Percentiles rank a stretch among this genome's conserved stretches.
Conservation (phyloP, 164 flowering plant genomes). For the Annona cherimola region DNA sequence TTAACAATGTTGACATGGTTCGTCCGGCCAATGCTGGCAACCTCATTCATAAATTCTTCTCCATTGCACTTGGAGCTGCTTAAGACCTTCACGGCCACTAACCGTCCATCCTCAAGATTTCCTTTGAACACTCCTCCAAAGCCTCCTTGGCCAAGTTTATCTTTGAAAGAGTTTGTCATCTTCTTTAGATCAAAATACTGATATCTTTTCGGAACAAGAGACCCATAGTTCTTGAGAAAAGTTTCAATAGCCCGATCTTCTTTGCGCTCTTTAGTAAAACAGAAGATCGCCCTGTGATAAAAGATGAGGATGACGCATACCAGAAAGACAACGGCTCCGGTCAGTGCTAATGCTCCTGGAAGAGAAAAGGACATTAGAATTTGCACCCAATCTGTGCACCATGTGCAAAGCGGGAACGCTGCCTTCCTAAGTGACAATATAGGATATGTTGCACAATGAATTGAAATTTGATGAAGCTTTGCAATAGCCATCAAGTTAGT, state of each 20-base stretch:
- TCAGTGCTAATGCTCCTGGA: background rate
- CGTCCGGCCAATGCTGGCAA: constrained; percentile 3
- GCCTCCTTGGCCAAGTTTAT: constrained; percentile 41
- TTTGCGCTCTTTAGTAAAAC: background rate
- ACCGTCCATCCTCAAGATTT: constrained; percentile 27
- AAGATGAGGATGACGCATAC: background rate
- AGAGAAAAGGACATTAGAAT: background rate
- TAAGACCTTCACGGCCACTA: constrained; percentile 41
- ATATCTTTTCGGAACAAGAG: constrained; percentile 25
- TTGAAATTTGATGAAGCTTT: no score
- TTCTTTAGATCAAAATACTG: constrained; percentile 27
- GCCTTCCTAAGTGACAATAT: no score
- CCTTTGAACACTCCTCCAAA: constrained; percentile 47
- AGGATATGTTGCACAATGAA: background rate
- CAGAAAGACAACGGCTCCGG: background rate
- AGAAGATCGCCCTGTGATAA: background rate
- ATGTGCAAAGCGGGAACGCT: background rate
- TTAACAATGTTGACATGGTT: constrained; percentile 5
- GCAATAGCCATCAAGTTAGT: no score
- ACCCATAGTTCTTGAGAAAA: constrained; percentile 19
- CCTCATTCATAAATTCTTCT: constrained; percentile 13
- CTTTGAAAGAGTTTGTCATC: constrained; percentile 32
- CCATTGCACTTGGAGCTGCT: constrained; percentile 12
- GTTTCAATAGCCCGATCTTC: background rate
- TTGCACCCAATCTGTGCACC: constrained; percentile 1